Evolutionary conservation across 768 basidiomycete species (phyloP).

Genomic region (Suillus tomentosus): DNA sequence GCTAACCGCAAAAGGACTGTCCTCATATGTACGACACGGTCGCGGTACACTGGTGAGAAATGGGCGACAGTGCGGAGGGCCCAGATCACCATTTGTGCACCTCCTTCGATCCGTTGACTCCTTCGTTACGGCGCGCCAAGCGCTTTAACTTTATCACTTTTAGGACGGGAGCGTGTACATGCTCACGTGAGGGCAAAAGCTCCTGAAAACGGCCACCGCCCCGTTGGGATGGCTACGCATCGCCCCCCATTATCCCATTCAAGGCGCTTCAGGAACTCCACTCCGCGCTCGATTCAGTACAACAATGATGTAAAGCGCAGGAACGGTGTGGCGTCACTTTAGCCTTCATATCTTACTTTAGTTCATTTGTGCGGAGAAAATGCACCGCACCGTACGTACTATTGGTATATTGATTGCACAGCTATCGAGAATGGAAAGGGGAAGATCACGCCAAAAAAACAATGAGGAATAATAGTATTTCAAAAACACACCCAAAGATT

Average conservation of each 20-base stretch:
- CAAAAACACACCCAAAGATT: background rate
- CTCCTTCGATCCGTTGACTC: background rate
- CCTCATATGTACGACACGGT: conserved; percentile 11
- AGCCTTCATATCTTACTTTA: background rate
- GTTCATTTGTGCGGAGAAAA: conserved; percentile 3
- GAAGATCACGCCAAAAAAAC: background rate
- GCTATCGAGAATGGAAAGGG: conserved; percentile 7
- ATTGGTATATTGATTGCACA: conserved; percentile 3
- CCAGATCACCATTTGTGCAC: conserved; percentile 7
- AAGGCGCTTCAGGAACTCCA: conserved; percentile 16
- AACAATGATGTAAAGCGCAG: conserved; percentile 10
- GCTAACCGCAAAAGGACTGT: conserved; percentile 11
- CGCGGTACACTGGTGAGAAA: conserved; percentile 12
- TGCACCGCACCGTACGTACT: conserved; percentile 4
- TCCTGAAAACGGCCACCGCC: conserved; percentile 17
- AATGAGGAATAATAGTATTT: too few species aligned
- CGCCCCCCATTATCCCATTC: conserved; percentile 36
- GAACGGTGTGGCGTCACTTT: conserved; percentile 10
- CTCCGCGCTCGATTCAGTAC: conserved; percentile 1
- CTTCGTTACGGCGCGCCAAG: conserved; percentile 3
- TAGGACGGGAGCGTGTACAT: background rate
- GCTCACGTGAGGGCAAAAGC: background rate
- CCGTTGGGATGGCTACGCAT: conserved; percentile 37
- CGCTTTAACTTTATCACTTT: conserved; percentile 10
- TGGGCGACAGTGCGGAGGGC: conserved; percentile 12